phyloP scores from a whole-genome alignment of 331 rosid genomes.

The Spiraea crenata region DNA sequence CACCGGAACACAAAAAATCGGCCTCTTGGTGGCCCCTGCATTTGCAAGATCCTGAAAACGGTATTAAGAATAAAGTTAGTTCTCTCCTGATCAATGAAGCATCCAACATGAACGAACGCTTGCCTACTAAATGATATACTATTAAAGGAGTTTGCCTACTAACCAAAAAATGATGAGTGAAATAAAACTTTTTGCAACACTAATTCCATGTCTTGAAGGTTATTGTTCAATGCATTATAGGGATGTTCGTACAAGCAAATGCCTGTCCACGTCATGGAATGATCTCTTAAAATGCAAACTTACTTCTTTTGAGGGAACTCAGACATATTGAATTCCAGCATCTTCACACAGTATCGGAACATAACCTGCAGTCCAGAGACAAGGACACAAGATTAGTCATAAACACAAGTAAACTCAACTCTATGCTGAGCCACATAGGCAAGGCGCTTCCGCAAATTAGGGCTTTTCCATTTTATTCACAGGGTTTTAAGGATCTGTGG shows the following conservation, averaged over 20 bases:
- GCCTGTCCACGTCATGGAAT: too few relatives aligned
- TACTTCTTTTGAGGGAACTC: constrained; percentile 86
- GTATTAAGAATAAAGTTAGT: neutral
- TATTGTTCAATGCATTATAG: too few relatives aligned
- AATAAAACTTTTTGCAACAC: neutral
- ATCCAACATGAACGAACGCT: neutral
- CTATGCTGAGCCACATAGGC: too few relatives aligned
- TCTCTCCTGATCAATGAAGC: neutral
- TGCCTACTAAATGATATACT: neutral
- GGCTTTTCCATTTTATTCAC: too few relatives aligned
- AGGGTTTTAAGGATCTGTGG: too few relatives aligned
- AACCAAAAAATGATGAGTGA: neutral
- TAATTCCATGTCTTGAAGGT: neutral
- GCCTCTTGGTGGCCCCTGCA: constrained; percentile 97
- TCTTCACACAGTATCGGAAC: constrained; percentile 90
- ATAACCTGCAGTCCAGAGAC: constrained; percentile 48
- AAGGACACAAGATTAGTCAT: neutral
- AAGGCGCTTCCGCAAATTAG: too few relatives aligned
- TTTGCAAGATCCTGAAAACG: constrained; percentile 74
- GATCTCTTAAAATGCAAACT: neutral
- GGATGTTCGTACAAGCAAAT: too few relatives aligned
- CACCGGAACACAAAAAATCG: constrained; percentile 86
- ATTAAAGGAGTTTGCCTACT: neutral
- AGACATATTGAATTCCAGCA: constrained; percentile 70
- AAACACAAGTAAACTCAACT: too few relatives aligned